These are phyloP conservation scores for Tolypocladium tropicale DNA, from an alignment of 2,329 filamentous ascomycete genomes.

Conservation along the genomic window DNA sequence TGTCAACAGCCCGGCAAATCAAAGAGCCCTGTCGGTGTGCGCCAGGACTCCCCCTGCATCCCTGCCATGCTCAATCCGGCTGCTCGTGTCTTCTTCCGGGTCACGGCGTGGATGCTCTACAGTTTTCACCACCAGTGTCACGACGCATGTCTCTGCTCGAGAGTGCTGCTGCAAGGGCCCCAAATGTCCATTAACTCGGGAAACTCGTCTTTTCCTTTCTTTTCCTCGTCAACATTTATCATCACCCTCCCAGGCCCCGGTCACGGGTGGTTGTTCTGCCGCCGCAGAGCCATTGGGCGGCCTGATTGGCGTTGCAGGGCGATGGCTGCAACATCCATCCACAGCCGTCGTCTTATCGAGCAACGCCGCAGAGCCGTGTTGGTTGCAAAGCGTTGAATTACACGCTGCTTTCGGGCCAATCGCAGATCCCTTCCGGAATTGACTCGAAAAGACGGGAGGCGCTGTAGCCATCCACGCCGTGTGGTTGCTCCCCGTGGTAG, in stretches of 20 bases:
- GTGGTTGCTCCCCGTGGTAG: background rate
- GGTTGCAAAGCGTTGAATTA: background rate
- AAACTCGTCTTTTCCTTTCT: background rate
- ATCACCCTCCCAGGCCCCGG: background rate
- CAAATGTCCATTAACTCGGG: background rate
- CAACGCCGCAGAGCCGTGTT: background rate
- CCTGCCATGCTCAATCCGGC: background rate
- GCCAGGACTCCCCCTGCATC: background rate
- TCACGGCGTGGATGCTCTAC: background rate
- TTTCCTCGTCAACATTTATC: background rate
- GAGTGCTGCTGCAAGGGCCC: background rate
- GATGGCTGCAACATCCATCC: background rate
- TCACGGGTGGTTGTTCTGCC: background rate
- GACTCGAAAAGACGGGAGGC: background rate
- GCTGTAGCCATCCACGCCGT: background rate
- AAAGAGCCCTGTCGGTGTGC: background rate
- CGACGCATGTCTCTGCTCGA: background rate
- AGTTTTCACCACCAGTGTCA: background rate
- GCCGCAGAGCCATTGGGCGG: background rate
- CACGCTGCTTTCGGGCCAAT: background rate
- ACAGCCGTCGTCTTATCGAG: background rate
- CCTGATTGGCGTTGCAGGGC: background rate
- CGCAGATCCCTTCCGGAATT: background rate
- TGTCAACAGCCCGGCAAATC: background rate
- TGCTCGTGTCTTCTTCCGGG: background rate